Base-by-base conservation (phyloP, 1,284 basidiomycete genomes). In the Sanghuangporus sanghuang region DNA sequence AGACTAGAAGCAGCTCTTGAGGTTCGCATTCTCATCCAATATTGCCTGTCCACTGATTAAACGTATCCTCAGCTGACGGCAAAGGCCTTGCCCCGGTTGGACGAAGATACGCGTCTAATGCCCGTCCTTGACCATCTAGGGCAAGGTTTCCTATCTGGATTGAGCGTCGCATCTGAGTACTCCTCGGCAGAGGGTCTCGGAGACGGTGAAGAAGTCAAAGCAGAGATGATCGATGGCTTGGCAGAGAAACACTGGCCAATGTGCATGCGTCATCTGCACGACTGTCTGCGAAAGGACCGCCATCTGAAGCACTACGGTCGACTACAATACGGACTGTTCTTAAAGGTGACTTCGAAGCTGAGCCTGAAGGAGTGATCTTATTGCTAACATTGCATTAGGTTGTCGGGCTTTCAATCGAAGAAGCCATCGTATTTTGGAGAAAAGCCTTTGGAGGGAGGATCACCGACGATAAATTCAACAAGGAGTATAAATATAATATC, bases 401-500 rank as follows among this genome's bases (percentile, higher is more conserved):
- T 4, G 81, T 99, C 61, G 96, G 96, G 1, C 76, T 99, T 57
- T 92, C 95, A 0, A 86, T 99, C 58, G 96, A 99, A 36, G 96
- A 99, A 76, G 96, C 97, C 2, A 77, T 98, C 59, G 77, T 86
- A 6, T 99, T 98, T 77, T 99, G 97, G 97, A 82, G 94, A 61
- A 89, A 90, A 69, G 89, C 90, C 39, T 98, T 97, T 74, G 81
- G 76, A 53, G 77, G 82, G 56, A 82, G 78, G 42, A 85, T 93
- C 64, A 87, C 87, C 23, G 96, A 98, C 68, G 95, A 99, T 77
- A 92, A 96, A 75, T 99, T 99, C 79, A 96, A 95, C 79, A 99
- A 99, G 75, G 93, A 98, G 73, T 92, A 98, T 81, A 89, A 88
- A 70, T 99, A 99, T 77, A 99, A 99, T 71, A 96, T 99, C 69